These are phyloP conservation scores for Spergularia bocconei DNA, from an alignment of 148 eudicot species.

Conservation along the genomic window DNA sequence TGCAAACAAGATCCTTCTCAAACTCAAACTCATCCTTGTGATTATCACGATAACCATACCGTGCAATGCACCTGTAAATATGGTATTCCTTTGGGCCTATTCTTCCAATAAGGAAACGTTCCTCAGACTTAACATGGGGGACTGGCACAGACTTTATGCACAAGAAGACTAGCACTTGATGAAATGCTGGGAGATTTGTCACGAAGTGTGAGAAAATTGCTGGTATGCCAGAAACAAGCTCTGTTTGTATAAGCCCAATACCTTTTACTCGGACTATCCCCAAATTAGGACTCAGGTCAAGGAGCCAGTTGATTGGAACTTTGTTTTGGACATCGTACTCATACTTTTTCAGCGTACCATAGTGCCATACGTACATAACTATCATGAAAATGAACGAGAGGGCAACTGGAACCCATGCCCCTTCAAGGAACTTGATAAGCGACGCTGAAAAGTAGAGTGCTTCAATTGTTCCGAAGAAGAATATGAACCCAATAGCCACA, in stretches of 20 bases:
- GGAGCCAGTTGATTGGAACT: slow-evolving; percentile 90
- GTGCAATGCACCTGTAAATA: slow-evolving; percentile 77
- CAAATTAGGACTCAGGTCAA: slow-evolving; percentile 71
- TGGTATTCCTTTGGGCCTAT: slow-evolving; percentile 81
- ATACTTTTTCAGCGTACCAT: slow-evolving; percentile 81
- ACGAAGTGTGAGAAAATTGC: slow-evolving; percentile 95
- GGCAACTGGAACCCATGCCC: slow-evolving; percentile 92
- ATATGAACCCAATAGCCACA: slow-evolving; percentile 57
- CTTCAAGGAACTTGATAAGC: slow-evolving; percentile 85
- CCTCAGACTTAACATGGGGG: slow-evolving; percentile 79
- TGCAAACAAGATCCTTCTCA: slow-evolving; percentile 80
- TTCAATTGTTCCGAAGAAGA: slow-evolving; percentile 88
- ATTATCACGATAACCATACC: slow-evolving; percentile 85
- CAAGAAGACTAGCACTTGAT: slow-evolving; percentile 80
- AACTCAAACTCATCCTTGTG: slow-evolving; percentile 81
- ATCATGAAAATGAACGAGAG: slow-evolving; percentile 68
- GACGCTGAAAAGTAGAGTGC: slow-evolving; percentile 96
- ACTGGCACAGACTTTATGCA: slow-evolving; percentile 82
- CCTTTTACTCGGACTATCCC: slow-evolving; percentile 89
- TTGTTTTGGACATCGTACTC: slow-evolving; percentile 93
- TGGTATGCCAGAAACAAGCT: slow-evolving; percentile 94
- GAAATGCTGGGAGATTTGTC: slow-evolving; percentile 94
- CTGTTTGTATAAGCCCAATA: slow-evolving; percentile 84
- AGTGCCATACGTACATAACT: slow-evolving; percentile 85
- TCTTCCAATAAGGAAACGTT: slow-evolving; percentile 77